phyloP scores from a whole-genome alignment of 345 rosid species.

The Dimocarpus longan region DNA sequence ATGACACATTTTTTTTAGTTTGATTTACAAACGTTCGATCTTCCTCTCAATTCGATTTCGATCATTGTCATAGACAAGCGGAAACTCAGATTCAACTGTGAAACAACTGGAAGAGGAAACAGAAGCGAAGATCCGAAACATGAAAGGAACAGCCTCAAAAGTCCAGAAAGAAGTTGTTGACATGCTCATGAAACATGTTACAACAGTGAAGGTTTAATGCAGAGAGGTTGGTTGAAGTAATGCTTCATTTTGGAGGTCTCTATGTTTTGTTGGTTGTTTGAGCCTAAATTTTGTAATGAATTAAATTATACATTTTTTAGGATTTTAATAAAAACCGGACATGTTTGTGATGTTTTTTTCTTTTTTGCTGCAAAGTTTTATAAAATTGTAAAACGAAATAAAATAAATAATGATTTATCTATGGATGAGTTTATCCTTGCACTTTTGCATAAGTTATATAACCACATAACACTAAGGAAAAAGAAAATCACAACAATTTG shows the following conservation, averaged over 20 bases:
- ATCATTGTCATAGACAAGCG: conserved; percentile 33
- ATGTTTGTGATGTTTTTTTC: no score
- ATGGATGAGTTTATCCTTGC: no score
- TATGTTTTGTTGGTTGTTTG: no score
- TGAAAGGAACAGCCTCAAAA: conserved; percentile 35
- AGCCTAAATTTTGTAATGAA: not conserved
- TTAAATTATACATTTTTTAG: no score
- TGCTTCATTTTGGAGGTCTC: not conserved
- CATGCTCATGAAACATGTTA: conserved; percentile 42
- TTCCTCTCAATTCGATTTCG: not conserved
- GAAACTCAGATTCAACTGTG: conserved; percentile 39
- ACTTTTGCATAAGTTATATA: no score
- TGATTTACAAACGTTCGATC: not conserved
- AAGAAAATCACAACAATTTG: no score
- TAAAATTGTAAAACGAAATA: no score
- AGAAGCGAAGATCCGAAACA: conserved; percentile 28
- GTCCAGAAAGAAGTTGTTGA: conserved; percentile 30
- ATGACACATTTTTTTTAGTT: not conserved
- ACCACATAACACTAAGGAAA: no score
- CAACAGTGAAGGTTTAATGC: conserved; percentile 29
- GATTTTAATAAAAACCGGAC: no score
- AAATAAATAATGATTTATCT: no score
- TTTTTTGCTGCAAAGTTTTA: no score
- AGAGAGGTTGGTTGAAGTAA: not conserved
- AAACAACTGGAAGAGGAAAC: conserved; percentile 48